These are phyloP conservation scores for Neopestalotiopsis clavispora DNA, from an alignment of 2,329 filamentous ascomycete genomes.

Conservation along the genomic window DNA sequence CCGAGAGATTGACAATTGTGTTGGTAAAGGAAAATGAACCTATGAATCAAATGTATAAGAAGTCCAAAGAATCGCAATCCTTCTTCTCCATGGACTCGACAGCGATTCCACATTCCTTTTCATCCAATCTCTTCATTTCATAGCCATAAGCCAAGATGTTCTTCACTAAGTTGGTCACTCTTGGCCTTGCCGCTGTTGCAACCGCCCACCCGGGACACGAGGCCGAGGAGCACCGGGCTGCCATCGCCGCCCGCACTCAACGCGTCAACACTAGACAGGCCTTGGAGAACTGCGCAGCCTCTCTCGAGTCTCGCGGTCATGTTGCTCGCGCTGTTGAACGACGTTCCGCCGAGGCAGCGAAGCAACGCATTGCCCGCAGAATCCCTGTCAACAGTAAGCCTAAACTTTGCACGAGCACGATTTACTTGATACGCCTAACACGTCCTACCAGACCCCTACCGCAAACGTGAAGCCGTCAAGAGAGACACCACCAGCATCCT, in stretches of 20 bases:
- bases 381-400: constrained; percentile 11
- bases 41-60: not conserved
- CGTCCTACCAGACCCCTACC: not conserved
- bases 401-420: not conserved
- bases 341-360: not conserved
- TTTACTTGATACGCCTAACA: not conserved
- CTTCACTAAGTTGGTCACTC: constrained; percentile 6
- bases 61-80: not conserved
- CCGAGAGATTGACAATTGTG: not conserved
- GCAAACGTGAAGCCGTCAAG: not conserved
- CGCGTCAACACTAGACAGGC: not conserved
- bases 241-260: not conserved
- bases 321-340: not conserved
- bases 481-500: constrained; percentile 2
- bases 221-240: constrained; percentile 7
- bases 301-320: not conserved
- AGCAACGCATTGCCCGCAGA: constrained; percentile 3
- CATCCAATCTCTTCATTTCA: not conserved
- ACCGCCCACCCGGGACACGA: constrained; percentile 10
- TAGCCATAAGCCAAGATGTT: not conserved
- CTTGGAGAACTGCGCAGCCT: constrained; percentile 6
- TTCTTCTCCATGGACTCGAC: not conserved
- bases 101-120: not conserved
- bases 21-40: not conserved
- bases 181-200: constrained; percentile 3